phyloP scores from a whole-genome alignment of 2,329 filamentous ascomycete genomes.

The Purpureocillium lavendulum region DNA sequence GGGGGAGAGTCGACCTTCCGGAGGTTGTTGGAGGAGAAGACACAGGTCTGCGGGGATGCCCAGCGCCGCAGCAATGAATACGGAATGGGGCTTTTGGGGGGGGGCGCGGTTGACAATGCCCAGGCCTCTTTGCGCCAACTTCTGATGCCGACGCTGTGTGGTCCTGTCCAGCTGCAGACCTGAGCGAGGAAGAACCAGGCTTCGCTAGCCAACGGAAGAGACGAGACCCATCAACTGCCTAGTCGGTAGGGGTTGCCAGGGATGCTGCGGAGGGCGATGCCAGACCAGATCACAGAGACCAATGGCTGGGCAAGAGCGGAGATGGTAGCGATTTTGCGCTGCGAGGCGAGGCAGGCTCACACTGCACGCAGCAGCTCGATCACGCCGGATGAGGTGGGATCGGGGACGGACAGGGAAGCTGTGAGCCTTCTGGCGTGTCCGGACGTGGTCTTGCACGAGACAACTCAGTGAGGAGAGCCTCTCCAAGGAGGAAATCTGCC shows the following conservation, averaged over 20 bases:
- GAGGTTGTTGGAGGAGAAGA: constrained; percentile 4
- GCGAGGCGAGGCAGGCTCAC: background rate
- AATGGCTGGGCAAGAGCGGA: background rate
- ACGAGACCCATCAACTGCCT: background rate
- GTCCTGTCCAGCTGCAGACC: too few relatives aligned
- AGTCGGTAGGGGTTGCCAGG: background rate
- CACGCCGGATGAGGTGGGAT: background rate
- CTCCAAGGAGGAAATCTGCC: too few relatives aligned
- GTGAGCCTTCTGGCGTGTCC: too few relatives aligned
- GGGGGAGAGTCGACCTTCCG: too few relatives aligned
- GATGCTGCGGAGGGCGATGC: constrained; percentile 1
- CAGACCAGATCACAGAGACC: background rate
- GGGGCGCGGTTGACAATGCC: background rate
- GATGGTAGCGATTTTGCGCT: background rate
- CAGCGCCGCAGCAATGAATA: too few relatives aligned
- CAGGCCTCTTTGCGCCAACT: background rate
- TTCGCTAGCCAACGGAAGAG: background rate
- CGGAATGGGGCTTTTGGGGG: too few relatives aligned
- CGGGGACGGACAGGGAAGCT: background rate
- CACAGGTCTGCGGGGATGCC: background rate
- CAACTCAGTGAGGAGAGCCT: too few relatives aligned
- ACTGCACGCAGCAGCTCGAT: background rate
- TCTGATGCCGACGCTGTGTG: background rate
- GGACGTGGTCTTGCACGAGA: too few relatives aligned
- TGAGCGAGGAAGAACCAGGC: too few relatives aligned